A percentile compares a stretch with the other conserved stretches of the same genome.
These are phyloP conservation scores for Chalciporus chontae DNA, from an alignment of 768 basidiomycete species.

Conservation along the genomic window DNA sequence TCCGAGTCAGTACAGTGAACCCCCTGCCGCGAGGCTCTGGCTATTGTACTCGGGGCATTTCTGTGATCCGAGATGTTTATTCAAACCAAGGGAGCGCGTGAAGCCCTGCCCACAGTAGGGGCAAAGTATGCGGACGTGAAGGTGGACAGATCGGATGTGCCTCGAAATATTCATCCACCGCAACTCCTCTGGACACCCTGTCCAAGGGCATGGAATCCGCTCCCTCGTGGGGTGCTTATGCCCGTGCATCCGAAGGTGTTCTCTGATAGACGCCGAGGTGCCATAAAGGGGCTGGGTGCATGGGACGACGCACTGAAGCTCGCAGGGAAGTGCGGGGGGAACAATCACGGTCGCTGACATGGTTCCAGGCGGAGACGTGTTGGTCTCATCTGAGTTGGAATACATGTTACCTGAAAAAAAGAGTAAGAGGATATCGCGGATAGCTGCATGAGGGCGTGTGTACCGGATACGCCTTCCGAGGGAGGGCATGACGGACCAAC, in stretches of 20 bases:
- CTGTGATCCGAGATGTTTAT: no score
- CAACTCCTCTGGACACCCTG: slow-evolving; percentile 1
- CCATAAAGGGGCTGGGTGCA: background rate
- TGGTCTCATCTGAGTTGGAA: background rate
- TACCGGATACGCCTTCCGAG: no score
- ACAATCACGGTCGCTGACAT: no score
- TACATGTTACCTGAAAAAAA: background rate
- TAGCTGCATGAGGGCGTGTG: no score
- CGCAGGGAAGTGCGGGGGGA: background rate
- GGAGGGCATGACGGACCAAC: no score
- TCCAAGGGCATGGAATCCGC: slow-evolving; percentile 2
- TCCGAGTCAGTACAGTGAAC: no score
- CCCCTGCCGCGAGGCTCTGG: no score
- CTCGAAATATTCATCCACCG: slow-evolving; percentile 6
- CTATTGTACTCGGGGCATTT: no score
- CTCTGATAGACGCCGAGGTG: background rate
- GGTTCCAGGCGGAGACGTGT: background rate
- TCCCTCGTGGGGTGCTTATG: background rate
- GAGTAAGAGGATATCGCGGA: no score
- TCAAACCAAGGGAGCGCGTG: no score
- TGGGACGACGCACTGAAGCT: background rate
- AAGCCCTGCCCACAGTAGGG: background rate
- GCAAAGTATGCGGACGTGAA: slow-evolving; percentile 1
- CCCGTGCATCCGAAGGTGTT: background rate
- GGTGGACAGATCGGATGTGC: slow-evolving; percentile 8